These are phyloP conservation scores for Sphaerulina vaccinii DNA, from an alignment of 2,329 filamentous ascomycete genomes.

Conservation along the genomic window DNA sequence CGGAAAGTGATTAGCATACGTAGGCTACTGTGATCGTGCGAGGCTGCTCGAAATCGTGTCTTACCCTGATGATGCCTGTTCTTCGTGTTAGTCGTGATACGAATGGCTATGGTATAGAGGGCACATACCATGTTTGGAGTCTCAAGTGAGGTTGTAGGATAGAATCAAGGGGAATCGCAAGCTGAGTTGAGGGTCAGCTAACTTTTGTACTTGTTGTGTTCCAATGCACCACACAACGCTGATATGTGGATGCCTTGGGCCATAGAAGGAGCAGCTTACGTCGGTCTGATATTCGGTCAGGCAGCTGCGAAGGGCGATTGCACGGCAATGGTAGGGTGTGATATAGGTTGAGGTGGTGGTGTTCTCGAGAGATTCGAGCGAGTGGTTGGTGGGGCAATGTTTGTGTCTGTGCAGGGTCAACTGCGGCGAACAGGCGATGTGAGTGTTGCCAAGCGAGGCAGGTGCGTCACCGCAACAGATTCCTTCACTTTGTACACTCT, in stretches of 20 bases:
- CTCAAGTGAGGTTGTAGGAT: conserved; percentile 5
- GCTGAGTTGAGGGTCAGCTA: conserved; percentile 11
- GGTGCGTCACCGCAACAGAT: background rate
- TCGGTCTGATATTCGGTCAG: background rate
- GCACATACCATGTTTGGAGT: conserved; percentile 21
- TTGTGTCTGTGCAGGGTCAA: too few relatives aligned
- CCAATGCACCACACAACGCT: too few relatives aligned
- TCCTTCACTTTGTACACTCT: background rate
- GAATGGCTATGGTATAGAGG: background rate
- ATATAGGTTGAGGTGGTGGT: background rate
- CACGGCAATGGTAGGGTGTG: conserved; percentile 1
- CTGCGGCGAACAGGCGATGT: too few relatives aligned
- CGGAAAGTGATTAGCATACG: conserved; percentile 13
- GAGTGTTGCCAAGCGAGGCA: background rate
- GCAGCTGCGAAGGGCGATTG: background rate
- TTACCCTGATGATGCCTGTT: conserved; percentile 27
- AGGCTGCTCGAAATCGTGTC: conserved; percentile 14
- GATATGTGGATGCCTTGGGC: conserved; percentile 8
- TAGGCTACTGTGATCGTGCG: background rate
- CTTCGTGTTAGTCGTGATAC: conserved; percentile 8
- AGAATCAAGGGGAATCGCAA: conserved; percentile 9
- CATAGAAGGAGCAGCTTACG: conserved; percentile 4
- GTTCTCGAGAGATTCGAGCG: background rate
- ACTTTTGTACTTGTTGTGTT: conserved; percentile 8
- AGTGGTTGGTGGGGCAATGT: too few relatives aligned